These are phyloP conservation scores for Rhododendron ferrugineum DNA, from an alignment of 148 eudicot species.

Conservation along the genomic window DNA sequence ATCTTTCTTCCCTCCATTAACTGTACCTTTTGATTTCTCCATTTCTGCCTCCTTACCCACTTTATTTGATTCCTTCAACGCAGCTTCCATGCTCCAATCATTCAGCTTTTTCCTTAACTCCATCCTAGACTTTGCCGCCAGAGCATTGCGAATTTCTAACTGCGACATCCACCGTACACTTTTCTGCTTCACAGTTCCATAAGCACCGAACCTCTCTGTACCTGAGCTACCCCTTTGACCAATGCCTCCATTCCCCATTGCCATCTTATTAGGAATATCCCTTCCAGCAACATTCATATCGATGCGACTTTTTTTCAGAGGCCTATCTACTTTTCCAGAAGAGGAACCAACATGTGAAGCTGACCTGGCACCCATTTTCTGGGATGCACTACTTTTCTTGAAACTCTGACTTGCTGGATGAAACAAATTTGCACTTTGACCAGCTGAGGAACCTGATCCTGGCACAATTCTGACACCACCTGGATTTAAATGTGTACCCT, in stretches of 20 bases:
- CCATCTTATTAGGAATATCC: conserved; percentile 14
- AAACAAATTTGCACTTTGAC: conserved; percentile 25
- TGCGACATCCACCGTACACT: conserved; percentile 30
- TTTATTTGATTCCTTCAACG: conserved; percentile 2
- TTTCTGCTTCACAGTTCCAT: conserved; percentile 12
- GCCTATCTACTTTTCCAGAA: background rate
- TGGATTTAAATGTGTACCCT: background rate
- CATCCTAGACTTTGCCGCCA: conserved; percentile 43
- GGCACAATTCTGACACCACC: conserved; percentile 10
- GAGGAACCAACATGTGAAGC: conserved; percentile 4
- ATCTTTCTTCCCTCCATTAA: conserved; percentile 17
- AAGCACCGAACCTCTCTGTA: conserved; percentile 11
- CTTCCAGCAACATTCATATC: conserved; percentile 1
- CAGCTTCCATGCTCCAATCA: conserved; percentile 25
- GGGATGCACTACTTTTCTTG: conserved; percentile 26
- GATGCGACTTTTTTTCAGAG: conserved; percentile 1
- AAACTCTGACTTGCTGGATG: conserved; percentile 27
- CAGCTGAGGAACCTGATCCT: conserved; percentile 21
- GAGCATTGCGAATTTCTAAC: conserved; percentile 37
- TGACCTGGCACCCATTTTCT: conserved; percentile 1
- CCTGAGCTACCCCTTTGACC: conserved; percentile 6
- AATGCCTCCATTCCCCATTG: conserved; percentile 11
- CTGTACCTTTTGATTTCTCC: conserved; percentile 13
- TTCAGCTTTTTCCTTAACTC: conserved; percentile 39
- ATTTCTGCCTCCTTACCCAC: conserved; percentile 18